These are phyloP conservation scores for Podila horticola DNA, from an alignment of 192 early-diverging fungal species.

Conservation along the genomic window DNA sequence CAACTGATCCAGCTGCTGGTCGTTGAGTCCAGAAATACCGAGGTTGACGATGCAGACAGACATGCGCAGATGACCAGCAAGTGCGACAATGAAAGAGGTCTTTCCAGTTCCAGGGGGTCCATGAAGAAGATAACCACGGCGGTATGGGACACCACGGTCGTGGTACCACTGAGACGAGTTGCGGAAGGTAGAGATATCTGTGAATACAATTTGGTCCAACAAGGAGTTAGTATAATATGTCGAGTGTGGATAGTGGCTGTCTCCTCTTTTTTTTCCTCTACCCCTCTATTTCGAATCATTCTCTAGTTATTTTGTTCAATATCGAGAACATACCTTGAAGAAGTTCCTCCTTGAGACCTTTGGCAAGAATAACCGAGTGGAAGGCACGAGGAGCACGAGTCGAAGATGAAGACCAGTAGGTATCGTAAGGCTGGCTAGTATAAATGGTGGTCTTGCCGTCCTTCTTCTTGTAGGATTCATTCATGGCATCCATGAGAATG, in stretches of 20 bases:
- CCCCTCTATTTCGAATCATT: background rate
- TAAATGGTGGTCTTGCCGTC: constrained; percentile 52
- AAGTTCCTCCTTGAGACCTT: constrained; percentile 58
- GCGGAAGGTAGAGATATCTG: constrained; percentile 59
- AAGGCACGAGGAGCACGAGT: constrained; percentile 53
- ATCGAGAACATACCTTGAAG: constrained; percentile 32
- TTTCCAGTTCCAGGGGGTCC: constrained; percentile 67
- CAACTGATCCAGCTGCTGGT: constrained; percentile 53
- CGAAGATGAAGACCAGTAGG: constrained; percentile 39
- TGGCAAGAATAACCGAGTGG: constrained; percentile 58
- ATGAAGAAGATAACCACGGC: constrained; percentile 63
- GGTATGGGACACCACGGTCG: constrained; percentile 61
- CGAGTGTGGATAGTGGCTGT: background rate
- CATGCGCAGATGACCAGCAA: constrained; percentile 64
- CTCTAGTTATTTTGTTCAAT: background rate
- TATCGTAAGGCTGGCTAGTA: constrained; percentile 47
- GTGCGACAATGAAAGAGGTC: constrained; percentile 60
- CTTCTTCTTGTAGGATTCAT: constrained; percentile 50
- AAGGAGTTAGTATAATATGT: background rate
- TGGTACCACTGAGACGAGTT: constrained; percentile 57
- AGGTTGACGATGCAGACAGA: constrained; percentile 61
- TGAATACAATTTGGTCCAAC: background rate
- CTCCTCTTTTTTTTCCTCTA: no score
- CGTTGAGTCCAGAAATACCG: constrained; percentile 53
- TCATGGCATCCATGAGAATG: constrained; percentile 34